Conservation (phyloP, 2,329 filamentous ascomycete genomes). For the Pseudocercospora fuligena region DNA sequence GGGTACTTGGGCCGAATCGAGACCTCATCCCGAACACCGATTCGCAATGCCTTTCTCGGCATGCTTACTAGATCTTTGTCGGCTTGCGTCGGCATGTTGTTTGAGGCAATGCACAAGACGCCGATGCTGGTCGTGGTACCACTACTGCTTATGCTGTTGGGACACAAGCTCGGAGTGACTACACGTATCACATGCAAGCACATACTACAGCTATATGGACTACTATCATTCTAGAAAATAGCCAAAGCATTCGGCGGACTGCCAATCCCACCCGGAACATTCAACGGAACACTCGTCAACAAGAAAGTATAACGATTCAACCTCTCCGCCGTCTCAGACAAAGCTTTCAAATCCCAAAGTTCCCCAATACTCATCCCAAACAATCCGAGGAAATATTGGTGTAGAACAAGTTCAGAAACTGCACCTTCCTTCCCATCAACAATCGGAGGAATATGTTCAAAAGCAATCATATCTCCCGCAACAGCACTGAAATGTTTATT, state of each 20-base stretch:
- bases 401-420: conserved; percentile 38
- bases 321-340: conserved; percentile 46
- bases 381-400: conserved; percentile 48
- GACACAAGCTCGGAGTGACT: no score
- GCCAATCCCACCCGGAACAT: conserved; percentile 46
- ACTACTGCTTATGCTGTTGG: no score
- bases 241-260: conserved; percentile 42
- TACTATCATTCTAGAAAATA: conserved; percentile 34
- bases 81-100: not conserved
- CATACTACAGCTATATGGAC: no score
- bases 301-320: conserved; percentile 51
- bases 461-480: conserved; percentile 60
- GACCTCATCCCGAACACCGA: not conserved
- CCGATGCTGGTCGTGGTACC: no score
- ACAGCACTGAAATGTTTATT: conserved; percentile 61
- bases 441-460: conserved; percentile 50
- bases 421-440: conserved; percentile 33
- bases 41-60: not conserved
- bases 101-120: not conserved
- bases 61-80: not conserved
- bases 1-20: not conserved
- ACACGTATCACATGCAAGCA: no score
- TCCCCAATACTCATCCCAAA: conserved; percentile 54
- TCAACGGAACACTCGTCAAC: conserved; percentile 50
- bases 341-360: conserved; percentile 50